These are phyloP conservation scores for Colletotrichum echinochloae DNA, from an alignment of 2,329 filamentous ascomycete genomes.

Conservation along the genomic window DNA sequence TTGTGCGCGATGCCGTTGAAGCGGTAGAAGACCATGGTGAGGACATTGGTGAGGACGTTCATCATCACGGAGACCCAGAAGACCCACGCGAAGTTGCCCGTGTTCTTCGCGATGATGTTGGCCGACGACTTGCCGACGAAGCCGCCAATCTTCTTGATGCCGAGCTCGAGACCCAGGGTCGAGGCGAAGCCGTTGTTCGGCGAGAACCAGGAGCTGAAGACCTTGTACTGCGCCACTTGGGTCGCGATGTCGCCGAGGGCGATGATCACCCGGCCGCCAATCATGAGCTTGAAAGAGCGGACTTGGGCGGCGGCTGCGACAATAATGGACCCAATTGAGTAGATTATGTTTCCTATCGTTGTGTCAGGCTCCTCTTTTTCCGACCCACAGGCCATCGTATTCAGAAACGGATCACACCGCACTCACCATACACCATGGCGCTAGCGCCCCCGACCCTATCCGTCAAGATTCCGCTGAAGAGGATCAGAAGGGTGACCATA, in stretches of 20 bases:
- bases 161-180: conserved; percentile 70
- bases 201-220: conserved; percentile 74
- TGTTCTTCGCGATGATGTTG: conserved; percentile 68
- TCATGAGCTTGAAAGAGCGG: conserved; percentile 70
- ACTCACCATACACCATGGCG: conserved; percentile 44
- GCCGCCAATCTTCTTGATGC: conserved; percentile 69
- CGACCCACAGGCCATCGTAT: not conserved
- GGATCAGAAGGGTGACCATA: conserved; percentile 69
- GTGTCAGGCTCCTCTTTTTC: not conserved
- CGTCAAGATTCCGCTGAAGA: conserved; percentile 66
- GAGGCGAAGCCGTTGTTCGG: conserved; percentile 72
- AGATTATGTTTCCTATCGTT: conserved; percentile 67
- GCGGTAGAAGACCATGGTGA: conserved; percentile 65
- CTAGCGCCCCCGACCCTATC: conserved; percentile 70
- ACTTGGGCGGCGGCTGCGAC: conserved; percentile 68
- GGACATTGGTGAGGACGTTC: conserved; percentile 71
- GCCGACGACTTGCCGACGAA: conserved; percentile 72
- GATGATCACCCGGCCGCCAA: conserved; percentile 65
- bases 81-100: conserved; percentile 71
- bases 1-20: conserved; percentile 65
- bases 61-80: conserved; percentile 73
- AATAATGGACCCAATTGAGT: conserved; percentile 67
- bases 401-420: not conserved
- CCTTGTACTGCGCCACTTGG: conserved; percentile 73
- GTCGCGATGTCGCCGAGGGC: conserved; percentile 73